phyloP scores from a whole-genome alignment of 495 filamentous ascomycete species.

The Thermothielavioides terrestris region DNA sequence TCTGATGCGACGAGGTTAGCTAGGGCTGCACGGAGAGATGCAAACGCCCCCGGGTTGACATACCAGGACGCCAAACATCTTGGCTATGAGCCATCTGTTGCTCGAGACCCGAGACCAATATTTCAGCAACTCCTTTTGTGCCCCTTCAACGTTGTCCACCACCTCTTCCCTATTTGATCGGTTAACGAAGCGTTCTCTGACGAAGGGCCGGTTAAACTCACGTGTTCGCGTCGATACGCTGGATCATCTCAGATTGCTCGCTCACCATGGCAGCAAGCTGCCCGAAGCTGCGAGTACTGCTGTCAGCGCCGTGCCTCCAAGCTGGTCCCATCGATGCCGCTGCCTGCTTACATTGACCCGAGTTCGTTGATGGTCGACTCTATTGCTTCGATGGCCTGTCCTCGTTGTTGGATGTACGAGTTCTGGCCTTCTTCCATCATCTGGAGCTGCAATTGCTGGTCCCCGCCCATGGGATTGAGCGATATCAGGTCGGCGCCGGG shows the following conservation, averaged over 20 bases:
- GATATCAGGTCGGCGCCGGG: constrained; percentile 66
- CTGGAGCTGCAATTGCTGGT: constrained; percentile 80
- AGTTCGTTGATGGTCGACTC: constrained; percentile 91
- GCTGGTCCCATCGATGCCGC: neutral
- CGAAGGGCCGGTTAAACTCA: constrained; percentile 5
- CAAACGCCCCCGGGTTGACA: constrained; percentile 31
- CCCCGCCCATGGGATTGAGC: constrained; percentile 68
- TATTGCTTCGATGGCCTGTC: constrained; percentile 94
- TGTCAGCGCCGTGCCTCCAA: neutral
- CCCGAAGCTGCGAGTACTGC: constrained; percentile 48
- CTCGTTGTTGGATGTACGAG: constrained; percentile 83
- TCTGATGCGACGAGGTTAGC: constrained; percentile 7
- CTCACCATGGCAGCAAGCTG: constrained; percentile 96
- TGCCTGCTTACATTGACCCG: constrained; percentile 56
- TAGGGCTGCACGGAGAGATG: constrained; percentile 9
- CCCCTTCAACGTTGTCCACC: constrained; percentile 93
- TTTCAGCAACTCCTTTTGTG: constrained; percentile 88
- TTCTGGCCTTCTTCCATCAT: constrained; percentile 95
- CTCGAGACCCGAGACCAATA: constrained; percentile 92
- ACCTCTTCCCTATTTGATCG: constrained; percentile 57
- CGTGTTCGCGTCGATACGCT: constrained; percentile 89
- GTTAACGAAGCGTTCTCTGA: constrained; percentile 2
- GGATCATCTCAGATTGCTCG: constrained; percentile 93
- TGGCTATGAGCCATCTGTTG: constrained; percentile 93
- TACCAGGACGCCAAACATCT: constrained; percentile 91